phyloP scores from a whole-genome alignment of 208 protist species.

The Angomonas ambiguus region DNA sequence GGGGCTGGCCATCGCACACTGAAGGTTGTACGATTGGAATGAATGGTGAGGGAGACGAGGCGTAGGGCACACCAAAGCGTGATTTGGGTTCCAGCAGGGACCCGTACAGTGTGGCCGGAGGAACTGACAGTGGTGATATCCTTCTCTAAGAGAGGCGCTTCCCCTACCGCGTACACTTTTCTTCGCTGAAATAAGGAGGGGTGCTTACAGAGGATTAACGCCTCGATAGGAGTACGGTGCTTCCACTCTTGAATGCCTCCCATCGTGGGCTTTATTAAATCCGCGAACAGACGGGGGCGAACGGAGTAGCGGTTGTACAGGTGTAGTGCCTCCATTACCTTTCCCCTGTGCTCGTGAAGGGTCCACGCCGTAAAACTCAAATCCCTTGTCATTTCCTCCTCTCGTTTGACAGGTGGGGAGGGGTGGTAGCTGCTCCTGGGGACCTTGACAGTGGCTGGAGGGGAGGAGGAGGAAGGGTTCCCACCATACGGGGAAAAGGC shows the following conservation, averaged over 20 bases:
- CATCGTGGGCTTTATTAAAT: conserved; percentile 14
- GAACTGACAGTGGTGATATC: neutral
- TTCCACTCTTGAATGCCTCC: conserved; percentile 9
- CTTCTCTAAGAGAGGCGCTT: neutral
- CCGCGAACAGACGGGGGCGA: conserved; percentile 45
- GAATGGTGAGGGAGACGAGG: conserved; percentile 63
- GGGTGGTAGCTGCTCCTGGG: neutral
- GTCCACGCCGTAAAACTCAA: conserved; percentile 72
- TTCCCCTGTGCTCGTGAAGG: conserved; percentile 47
- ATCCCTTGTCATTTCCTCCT: conserved; percentile 26
- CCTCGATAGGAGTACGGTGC: conserved; percentile 25
- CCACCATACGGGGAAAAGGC: conserved; percentile 24
- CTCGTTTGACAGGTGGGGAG: too few relatives aligned
- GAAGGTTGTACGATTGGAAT: conserved; percentile 55
- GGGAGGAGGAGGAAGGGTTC: too few relatives aligned
- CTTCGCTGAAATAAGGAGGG: conserved; percentile 31
- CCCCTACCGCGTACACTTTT: conserved; percentile 23
- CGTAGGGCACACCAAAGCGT: conserved; percentile 74
- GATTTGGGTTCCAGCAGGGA: conserved; percentile 25
- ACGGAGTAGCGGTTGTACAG: conserved; percentile 71
- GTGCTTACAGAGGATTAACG: conserved; percentile 37
- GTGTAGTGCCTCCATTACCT: conserved; percentile 61
- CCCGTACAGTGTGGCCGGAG: neutral
- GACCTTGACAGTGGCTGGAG: too few relatives aligned
- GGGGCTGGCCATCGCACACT: conserved; percentile 77